Evolutionary conservation across 2,329 filamentous ascomycete species (phyloP), one percentile per base, ranked within the genome.

Genomic region (Trichoderma arundinaceum): DNA sequence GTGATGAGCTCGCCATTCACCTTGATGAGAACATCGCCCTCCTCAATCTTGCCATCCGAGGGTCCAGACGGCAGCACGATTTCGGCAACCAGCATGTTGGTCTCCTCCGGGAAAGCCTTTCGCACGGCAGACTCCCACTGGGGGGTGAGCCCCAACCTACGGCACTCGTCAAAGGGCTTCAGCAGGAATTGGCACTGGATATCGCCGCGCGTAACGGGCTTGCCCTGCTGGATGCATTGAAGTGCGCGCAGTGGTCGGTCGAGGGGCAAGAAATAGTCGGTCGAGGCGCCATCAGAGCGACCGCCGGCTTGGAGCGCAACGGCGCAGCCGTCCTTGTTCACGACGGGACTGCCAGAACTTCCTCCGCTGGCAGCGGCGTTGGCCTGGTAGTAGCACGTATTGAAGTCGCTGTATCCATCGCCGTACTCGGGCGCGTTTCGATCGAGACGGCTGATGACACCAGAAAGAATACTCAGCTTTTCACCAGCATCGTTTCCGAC

Each of bases 401-500:
- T 99, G 86, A 99, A 99, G 76, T 99, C 95, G 77, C 94, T 95
- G 78, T 99, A 99, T 33, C 95, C 95, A 69, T 98, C 95, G 64
- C 94, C 94, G 72, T 99, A 98, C 74, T 99, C 95, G 15, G 95
- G 95, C 1, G 96, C 96, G 78, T 99, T 99, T 71, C 95, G 88
- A 74, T 99, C 95, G 67, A 99, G 83, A 72, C 95, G 89, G 79
- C 93, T 97, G 77, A 99, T 99, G 64, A 99, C 94, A 72, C 95
- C 95, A 6, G 95, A 98, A 66, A 99, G 82, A 72, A 99, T 99
- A 82, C 93, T 97, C 71, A 99, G 88, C 80, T 99, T 99, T 78
- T 99, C 95, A 70, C 95, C 95, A 35, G 95, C 95, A 82, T 99
- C 95, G 78, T 99, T 99, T 80, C 95, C 95, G 6, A 99, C 95